phyloP scores from a whole-genome alignment of 495 filamentous ascomycete species.

The Penicillium canescens region DNA sequence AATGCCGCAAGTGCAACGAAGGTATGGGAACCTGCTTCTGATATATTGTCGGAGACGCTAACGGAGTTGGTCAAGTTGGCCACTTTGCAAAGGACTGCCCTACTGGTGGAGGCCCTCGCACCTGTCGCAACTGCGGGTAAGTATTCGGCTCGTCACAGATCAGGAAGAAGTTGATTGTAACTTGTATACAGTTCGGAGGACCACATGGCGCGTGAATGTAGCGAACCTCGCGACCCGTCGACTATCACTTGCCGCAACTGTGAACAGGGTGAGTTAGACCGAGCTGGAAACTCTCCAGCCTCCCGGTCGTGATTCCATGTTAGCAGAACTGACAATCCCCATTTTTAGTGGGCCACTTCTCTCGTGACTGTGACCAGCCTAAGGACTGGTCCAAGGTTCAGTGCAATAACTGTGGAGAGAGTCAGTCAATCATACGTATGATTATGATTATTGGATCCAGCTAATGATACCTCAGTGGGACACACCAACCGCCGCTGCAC shows the following conservation, averaged over 20 bases:
- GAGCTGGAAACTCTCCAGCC: neutral
- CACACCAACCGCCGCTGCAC: conserved; percentile 66
- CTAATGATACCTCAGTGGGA: conserved; percentile 52
- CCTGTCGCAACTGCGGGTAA: conserved; percentile 67
- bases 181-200: conserved; percentile 40
- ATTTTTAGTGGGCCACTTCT: conserved; percentile 62
- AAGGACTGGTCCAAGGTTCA: conserved; percentile 73
- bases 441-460: neutral
- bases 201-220: conserved; percentile 58
- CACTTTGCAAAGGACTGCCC: conserved; percentile 88
- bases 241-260: conserved; percentile 69
- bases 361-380: conserved; percentile 74
- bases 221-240: conserved; percentile 48
- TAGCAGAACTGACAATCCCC: neutral
- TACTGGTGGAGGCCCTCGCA: conserved; percentile 40
- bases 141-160: conserved; percentile 1
- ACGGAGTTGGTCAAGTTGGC: conserved; percentile 53
- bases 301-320: neutral
- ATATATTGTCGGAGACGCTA: conserved; percentile 6
- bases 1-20: conserved; percentile 77
- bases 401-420: conserved; percentile 74
- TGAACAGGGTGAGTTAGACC: conserved; percentile 46
- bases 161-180: conserved; percentile 12
- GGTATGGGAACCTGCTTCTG: conserved; percentile 40
- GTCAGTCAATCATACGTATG: conserved; percentile 34